Evolutionary conservation across 202 grass and related monocot species (phyloP), one percentile per base, ranked within the genome.

Genomic region (Zoysia matrella): DNA sequence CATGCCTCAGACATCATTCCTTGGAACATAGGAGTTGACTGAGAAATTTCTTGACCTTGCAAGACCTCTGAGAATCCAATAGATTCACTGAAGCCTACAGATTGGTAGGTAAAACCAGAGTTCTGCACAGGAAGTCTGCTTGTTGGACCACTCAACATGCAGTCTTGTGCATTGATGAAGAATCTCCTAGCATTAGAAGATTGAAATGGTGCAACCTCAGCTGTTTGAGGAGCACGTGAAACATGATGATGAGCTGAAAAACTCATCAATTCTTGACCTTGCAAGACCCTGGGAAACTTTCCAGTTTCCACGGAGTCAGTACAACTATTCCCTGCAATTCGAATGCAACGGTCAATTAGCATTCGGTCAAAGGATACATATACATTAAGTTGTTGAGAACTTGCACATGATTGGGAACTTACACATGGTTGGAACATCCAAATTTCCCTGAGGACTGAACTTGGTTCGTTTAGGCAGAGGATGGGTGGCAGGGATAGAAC

Each of bases 241-340:
- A 85, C 80, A 81, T 50, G 83, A 83, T 55, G 83, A 85, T 66
- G 88, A 73, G 90, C 78, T 83, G 70, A 47, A 69, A 84, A 84
- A 87, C 90, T 22, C 89, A 78, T 90, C 88, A 92, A 95, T 98
- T 98, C 95, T 98, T 98, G 95, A 98, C 92, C 95, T 98, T 98
- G 95, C 95, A 98, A 98, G 95, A 98, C 95, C 95, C 90, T 98
- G 85, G 90, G 85, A 84, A 90, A 93, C 69, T 92, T 91, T 87
- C 81, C 90, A 85, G 88, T 91, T 90, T 88, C 90, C 89, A 78
- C 68, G 47, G 85, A 90, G 80, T 93, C 92, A 45, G 85, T 78
- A 88, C 81, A 84, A 81, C 72, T 83, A 89, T 79, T 88, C 86
- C 89, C 95, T 98, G 83, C 81, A 92, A 73, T 36, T 85, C 61